These are phyloP conservation scores for Coffea canephora DNA, from an alignment of 257 asterid species.

Conservation along the genomic window DNA sequence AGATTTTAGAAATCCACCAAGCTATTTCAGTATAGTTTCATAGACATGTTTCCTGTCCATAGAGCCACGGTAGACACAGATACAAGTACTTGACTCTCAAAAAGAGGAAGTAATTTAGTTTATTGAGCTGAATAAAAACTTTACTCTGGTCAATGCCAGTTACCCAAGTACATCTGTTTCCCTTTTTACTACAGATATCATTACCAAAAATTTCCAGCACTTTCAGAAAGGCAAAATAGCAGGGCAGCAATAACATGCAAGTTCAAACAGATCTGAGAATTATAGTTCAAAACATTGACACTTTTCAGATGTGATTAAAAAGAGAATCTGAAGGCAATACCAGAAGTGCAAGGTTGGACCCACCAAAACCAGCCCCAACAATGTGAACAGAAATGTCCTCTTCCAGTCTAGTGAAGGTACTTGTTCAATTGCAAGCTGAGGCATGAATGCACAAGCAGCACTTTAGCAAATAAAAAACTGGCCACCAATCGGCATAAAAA, in stretches of 20 bases:
- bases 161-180: not conserved
- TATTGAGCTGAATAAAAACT: not conserved
- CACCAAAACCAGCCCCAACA: conserved; percentile 85
- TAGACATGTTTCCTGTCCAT: not conserved
- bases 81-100: not conserved
- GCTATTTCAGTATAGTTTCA: not conserved
- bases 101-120: not conserved
- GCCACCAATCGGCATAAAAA: not conserved
- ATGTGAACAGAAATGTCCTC: conserved; percentile 69
- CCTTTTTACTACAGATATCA: not conserved
- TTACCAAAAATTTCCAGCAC: not conserved
- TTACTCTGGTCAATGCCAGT: no score
- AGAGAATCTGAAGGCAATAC: conserved; percentile 34
- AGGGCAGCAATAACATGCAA: not conserved
- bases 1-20: not conserved
- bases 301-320: not conserved
- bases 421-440: conserved; percentile 70
- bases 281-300: not conserved
- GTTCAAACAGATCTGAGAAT: not conserved
- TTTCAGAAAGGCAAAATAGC: not conserved
- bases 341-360: conserved; percentile 96
- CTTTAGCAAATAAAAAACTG: not conserved
- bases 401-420: conserved; percentile 63
- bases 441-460: conserved; percentile 13
- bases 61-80: not conserved